These are phyloP conservation scores for Saposhnikovia divaricata DNA, from an alignment of 129 eudicot genomes.

Conservation along the genomic window DNA sequence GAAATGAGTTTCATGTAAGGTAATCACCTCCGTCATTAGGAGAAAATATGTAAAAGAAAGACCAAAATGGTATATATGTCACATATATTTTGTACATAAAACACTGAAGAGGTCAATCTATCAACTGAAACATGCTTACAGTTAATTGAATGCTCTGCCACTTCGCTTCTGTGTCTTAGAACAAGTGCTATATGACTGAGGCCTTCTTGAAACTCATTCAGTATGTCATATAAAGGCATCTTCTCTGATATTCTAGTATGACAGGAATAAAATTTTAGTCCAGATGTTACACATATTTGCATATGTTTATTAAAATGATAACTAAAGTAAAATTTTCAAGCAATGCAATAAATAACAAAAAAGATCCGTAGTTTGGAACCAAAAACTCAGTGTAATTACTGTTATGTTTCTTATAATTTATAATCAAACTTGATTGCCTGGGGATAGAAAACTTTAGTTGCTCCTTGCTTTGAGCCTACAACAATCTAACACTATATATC, in stretches of 20 bases:
- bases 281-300: not conserved
- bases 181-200: constrained; percentile 83
- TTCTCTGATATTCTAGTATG: constrained; percentile 40
- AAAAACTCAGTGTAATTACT: not conserved
- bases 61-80: not conserved
- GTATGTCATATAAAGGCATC: constrained; percentile 65
- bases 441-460: not conserved
- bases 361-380: not conserved
- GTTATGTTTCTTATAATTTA: not conserved
- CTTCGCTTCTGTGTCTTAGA: constrained; percentile 31
- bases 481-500: not conserved
- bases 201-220: constrained; percentile 72
- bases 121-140: constrained; percentile 19
- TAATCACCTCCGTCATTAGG: not conserved
- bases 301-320: not conserved
- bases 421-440: not conserved
- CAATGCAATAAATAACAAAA: not conserved
- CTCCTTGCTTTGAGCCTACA: not conserved
- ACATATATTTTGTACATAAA: not conserved
- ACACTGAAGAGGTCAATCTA: not conserved
- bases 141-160: constrained; percentile 18
- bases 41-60: not conserved
- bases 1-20: not conserved
- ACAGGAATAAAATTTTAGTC: constrained; percentile 1
- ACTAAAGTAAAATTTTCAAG: not conserved